phyloP scores from a whole-genome alignment of 768 basidiomycete genomes.

The Pisolithus tinctorius region DNA sequence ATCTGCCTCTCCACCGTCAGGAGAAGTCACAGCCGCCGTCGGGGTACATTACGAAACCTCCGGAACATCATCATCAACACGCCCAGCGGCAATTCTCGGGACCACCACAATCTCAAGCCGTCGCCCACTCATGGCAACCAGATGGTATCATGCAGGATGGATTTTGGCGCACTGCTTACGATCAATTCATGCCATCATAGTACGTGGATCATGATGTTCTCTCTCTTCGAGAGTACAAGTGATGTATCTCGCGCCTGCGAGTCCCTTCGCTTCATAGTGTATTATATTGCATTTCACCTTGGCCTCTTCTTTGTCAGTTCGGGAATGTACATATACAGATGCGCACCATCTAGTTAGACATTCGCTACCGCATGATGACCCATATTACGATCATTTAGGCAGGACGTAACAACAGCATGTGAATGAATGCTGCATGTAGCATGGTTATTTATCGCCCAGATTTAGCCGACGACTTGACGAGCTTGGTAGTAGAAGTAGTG shows the following conservation, averaged over 20 bases:
- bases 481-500: too few relatives aligned
- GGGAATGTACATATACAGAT: too few relatives aligned
- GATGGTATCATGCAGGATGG: conserved; percentile 12
- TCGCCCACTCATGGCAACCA: conserved; percentile 13
- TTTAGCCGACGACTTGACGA: too few relatives aligned
- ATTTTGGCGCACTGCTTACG: conserved; percentile 21
- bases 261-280: too few relatives aligned
- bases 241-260: not conserved
- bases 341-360: too few relatives aligned
- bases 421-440: too few relatives aligned
- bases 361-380: too few relatives aligned
- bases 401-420: too few relatives aligned
- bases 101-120: conserved; percentile 9
- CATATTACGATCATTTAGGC: too few relatives aligned
- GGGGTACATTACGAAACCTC: conserved; percentile 11
- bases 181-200: conserved; percentile 16
- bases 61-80: conserved; percentile 15
- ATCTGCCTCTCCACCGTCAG: conserved; percentile 13
- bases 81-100: conserved; percentile 16
- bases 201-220: conserved; percentile 2
- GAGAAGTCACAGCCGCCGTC: conserved; percentile 18
- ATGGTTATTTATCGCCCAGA: too few relatives aligned
- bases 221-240: not conserved
- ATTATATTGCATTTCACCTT: too few relatives aligned
- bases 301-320: too few relatives aligned